phyloP scores from a whole-genome alignment of 257 asterid genomes.

The Catharanthus roseus region DNA sequence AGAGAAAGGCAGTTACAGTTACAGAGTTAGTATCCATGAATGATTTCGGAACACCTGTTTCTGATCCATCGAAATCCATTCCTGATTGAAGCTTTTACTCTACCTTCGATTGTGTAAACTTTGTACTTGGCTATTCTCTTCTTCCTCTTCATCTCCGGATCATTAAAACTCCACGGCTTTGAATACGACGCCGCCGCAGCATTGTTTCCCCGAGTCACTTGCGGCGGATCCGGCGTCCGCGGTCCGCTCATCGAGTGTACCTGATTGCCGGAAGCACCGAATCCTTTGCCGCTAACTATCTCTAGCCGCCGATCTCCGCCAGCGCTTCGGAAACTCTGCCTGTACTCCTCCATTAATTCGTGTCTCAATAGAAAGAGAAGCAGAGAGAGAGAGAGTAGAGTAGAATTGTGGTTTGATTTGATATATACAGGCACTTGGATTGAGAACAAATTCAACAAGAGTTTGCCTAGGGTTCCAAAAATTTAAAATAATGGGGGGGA shows the following conservation, averaged over 20 bases:
- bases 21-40: slow-evolving; percentile 54
- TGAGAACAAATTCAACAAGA: too few relatives aligned
- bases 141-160: slow-evolving; percentile 62
- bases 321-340: slow-evolving; percentile 45
- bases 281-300: slow-evolving; percentile 37
- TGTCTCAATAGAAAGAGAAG: background rate
- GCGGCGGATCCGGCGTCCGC: slow-evolving; percentile 27
- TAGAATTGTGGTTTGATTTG: background rate
- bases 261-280: slow-evolving; percentile 4
- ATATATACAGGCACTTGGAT: too few relatives aligned
- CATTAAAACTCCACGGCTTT: slow-evolving; percentile 65
- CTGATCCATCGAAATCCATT: slow-evolving; percentile 69
- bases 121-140: slow-evolving; percentile 70
- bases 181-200: slow-evolving; percentile 23
- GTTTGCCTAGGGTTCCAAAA: too few relatives aligned
- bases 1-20: background rate
- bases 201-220: slow-evolving; percentile 14
- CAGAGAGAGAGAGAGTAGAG: background rate
- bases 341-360: slow-evolving; percentile 19
- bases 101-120: slow-evolving; percentile 67
- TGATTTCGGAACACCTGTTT: slow-evolving; percentile 63
- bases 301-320: slow-evolving; percentile 55
- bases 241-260: slow-evolving; percentile 13
- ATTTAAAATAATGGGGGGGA: background rate
- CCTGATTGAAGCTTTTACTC: slow-evolving; percentile 63